Conservation (phyloP, 2,329 filamentous ascomycete genomes). For the Fusarium odoratissimum region DNA sequence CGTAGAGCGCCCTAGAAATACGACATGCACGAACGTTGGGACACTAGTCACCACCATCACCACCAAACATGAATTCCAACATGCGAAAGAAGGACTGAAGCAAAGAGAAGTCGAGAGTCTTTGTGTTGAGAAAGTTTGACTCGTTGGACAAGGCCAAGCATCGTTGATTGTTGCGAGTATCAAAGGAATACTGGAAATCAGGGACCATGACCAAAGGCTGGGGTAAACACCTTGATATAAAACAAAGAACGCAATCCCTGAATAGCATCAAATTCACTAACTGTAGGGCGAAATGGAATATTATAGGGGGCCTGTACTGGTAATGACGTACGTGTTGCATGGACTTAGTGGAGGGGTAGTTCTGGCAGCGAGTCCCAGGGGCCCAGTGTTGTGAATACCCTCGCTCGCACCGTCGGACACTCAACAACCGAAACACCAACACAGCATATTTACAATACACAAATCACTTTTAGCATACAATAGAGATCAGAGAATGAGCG, state of each 20-base stretch:
- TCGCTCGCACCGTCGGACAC: conserved; percentile 1
- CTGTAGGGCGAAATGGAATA: not conserved
- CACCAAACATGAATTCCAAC: not conserved
- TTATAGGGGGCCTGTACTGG: not conserved
- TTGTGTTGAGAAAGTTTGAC: not conserved
- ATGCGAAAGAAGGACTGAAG: not conserved
- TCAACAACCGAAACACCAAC: not conserved
- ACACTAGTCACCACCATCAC: not conserved
- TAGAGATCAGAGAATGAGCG: accelerated
- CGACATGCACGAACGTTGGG: not conserved
- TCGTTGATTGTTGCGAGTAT: not conserved
- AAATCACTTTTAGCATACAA: accelerated
- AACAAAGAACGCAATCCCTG: not conserved
- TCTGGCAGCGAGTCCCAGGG: conserved; percentile 8
- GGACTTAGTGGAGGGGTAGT: conserved; percentile 11
- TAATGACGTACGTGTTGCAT: not conserved
- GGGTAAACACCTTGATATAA: conserved; percentile 6
- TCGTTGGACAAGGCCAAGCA: not conserved
- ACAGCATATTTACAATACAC: accelerated
- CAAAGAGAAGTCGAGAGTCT: accelerated
- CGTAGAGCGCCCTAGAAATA: not conserved
- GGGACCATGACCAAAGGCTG: not conserved
- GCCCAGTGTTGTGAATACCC: conserved; percentile 16
- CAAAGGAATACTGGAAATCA: not conserved
- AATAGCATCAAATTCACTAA: not conserved